Base-by-base conservation (phyloP, 2,329 filamentous ascomycete species). In the Aspergillus udagawae region DNA sequence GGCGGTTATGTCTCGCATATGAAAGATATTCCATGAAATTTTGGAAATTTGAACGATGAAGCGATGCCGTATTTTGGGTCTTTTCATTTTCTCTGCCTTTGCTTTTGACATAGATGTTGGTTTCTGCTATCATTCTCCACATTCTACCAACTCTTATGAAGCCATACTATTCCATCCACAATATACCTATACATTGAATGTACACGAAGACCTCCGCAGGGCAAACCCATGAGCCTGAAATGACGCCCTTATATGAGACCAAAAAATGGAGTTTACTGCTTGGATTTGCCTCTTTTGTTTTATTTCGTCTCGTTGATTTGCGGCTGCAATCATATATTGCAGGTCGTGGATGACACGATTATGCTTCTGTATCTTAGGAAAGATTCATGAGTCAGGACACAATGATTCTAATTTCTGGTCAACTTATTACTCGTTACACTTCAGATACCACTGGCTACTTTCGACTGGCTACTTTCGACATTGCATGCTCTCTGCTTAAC, bases 1-100 rank as follows among this genome's bases (percentile, higher is more conserved):
- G 45, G 54, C 55, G 51, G 28, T 52, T 49, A 51, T 53, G 55
- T 57, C 58, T 52, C 53, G 49, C 35, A 51, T 51, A 41, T 51
- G 49, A 51, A 51, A 51, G 35, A 41, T 51, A 14, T 51, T 51
- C 4, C 49, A 51, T 35, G 29, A 51, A 51, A 41, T 47, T 25
- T 51, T 55, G 38, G 42, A 29, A 49, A 27, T 44, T 44, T 23
- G 44, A 41, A 9, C 17, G 49, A 38, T 35, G 49, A 51, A 51
- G 29, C 49, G 49, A 14, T 38, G 10, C 21, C 23, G 12, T 17
- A 9, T 51, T 12, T 35, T 12, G 28, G 29, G 49, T 35, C 49
- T 41, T 51, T 38, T 21, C 4, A 8, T 35, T 51, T 51, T 38
- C 29, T 21, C 27, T 21, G n/a, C 49, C 17, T 41, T 51, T 41